phyloP scores from a whole-genome alignment of 305 asterid species.

The Solanum aculeatissimum region DNA sequence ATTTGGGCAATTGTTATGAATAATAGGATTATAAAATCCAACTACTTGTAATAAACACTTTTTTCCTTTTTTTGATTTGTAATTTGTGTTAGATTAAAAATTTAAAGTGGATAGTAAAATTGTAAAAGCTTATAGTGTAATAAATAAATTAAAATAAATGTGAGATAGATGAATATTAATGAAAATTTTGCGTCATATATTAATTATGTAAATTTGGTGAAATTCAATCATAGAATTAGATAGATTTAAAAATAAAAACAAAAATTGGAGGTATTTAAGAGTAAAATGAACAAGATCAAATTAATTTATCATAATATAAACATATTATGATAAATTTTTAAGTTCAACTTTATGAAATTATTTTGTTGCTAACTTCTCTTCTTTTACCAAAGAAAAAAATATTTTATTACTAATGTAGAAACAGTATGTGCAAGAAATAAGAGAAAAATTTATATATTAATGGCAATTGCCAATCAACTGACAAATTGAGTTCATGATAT shows the following conservation, averaged over 20 bases:
- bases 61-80: background rate
- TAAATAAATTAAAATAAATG: background rate
- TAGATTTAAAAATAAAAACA: too few species aligned
- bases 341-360: background rate
- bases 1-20: background rate
- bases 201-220: background rate
- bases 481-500: background rate
- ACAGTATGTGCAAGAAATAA: background rate
- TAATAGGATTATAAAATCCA: background rate
- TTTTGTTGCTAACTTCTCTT: background rate
- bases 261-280: too few species aligned
- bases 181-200: background rate
- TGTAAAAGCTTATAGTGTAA: background rate
- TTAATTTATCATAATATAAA: too few species aligned
- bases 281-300: background rate
- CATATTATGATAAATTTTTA: too few species aligned
- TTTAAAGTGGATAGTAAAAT: background rate
- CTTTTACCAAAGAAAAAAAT: background rate
- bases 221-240: background rate
- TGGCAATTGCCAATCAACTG: background rate
- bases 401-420: background rate
- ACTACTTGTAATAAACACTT: background rate
- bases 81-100: background rate
- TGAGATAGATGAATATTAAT: background rate
- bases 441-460: background rate